phyloP scores from a whole-genome alignment of 768 basidiomycete genomes.

The Tylopilus sp. region DNA sequence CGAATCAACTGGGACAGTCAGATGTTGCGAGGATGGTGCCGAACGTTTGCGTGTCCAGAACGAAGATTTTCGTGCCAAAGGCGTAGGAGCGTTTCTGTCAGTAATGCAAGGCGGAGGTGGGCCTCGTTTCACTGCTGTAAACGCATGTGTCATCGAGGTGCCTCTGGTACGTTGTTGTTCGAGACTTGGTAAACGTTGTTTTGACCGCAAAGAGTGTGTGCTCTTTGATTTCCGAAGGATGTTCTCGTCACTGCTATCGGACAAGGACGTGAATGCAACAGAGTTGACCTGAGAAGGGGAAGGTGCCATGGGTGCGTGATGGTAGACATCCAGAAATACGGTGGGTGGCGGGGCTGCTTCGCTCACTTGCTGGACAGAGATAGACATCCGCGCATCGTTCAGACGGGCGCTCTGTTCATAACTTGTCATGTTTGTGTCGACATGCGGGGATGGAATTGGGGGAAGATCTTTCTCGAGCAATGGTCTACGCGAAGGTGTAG shows the following conservation, averaged over 20 bases:
- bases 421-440: not conserved
- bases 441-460: slow-evolving; percentile 35
- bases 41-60: slow-evolving; percentile 60
- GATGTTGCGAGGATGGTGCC: slow-evolving; percentile 34
- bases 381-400: slow-evolving; percentile 12
- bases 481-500: slow-evolving; percentile 4
- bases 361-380: slow-evolving; percentile 17
- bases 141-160: slow-evolving; percentile 52
- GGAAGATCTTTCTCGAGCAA: slow-evolving; percentile 48
- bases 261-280: slow-evolving; percentile 39
- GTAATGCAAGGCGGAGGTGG: slow-evolving; percentile 33
- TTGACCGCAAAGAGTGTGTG: slow-evolving; percentile 32
- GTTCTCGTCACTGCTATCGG: slow-evolving; percentile 12
- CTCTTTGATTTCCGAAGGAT: slow-evolving; percentile 52
- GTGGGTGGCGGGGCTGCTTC: slow-evolving; percentile 49
- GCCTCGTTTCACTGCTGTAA: slow-evolving; percentile 41
- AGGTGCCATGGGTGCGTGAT: slow-evolving; percentile 43
- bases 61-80: slow-evolving; percentile 55
- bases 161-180: slow-evolving; percentile 45
- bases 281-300: slow-evolving; percentile 48
- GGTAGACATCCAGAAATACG: slow-evolving; percentile 56
- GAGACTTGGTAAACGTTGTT: slow-evolving; percentile 6
- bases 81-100: slow-evolving; percentile 30
- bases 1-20: slow-evolving; percentile 31
- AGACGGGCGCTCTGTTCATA: slow-evolving; percentile 1